Base-by-base conservation (phyloP, 2,329 filamentous ascomycete species). In the Coleophoma eucalyptorum region DNA sequence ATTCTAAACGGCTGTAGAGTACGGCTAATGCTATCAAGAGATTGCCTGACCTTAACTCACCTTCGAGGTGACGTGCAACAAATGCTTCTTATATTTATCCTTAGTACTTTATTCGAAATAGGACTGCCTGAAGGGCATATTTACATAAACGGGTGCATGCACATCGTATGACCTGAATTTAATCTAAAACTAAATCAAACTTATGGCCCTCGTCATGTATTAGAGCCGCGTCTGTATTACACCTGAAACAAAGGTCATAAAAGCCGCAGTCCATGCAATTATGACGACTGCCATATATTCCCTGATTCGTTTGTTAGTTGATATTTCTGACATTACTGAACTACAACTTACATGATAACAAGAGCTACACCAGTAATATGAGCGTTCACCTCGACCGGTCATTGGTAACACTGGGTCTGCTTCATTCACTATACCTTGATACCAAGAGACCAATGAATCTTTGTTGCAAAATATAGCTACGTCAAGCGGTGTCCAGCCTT, bases 321-420 rank as follows among this genome's bases (percentile, higher is more conserved):
- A 47, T 21, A 42, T 43, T 47, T 40, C 42, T 51, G 37, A 18
- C 34, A 12, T 48, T 41, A n/a, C n/a, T n/a, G n/a, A 43, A 35
- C 21, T 37, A 47, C 34, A 35, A 48, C 49, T 51, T 48, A 51
- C 49, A 51, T 51, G 49, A 47, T 51, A 51, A 51, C 49, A 51
- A 51, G 43, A 51, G 37, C 21, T 34, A 43, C 49, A 51, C 5
- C 16, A 5, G 20, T 42, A 48, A 18, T 43, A 19, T 21, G 41
- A 35, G 40, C 34, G 26, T 19, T 42, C 21, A 43, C 49, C 49
- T n/a, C n/a, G n/a, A n/a, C n/a, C n/a, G n/a, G n/a, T n/a, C n/a
- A n/a, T n/a, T 47, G 49, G 35, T 48, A 47, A 35, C 33, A 41
- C 48, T 48, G 44, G 21, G 18, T 51, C 49, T 46, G 34, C 34